phyloP scores from a whole-genome alignment of 495 filamentous ascomycete species.

The Podospora pseudocomata region DNA sequence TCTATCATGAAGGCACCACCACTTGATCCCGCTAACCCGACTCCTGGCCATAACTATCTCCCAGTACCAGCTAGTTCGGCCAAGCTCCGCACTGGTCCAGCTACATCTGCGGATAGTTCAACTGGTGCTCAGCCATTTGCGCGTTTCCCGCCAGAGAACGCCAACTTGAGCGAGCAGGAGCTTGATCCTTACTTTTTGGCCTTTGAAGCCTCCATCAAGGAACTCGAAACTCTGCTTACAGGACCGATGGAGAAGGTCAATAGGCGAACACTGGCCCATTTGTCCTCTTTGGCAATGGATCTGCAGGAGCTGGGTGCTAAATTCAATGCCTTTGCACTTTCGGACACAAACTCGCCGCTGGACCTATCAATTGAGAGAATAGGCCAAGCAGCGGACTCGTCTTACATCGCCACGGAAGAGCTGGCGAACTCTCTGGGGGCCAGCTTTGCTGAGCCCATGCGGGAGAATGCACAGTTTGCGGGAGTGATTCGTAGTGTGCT shows the following conservation, averaged over 20 bases:
- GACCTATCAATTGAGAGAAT: slow-evolving; percentile 92
- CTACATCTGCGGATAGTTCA: slow-evolving; percentile 39
- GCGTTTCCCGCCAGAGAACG: slow-evolving; percentile 77
- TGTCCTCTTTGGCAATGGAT: slow-evolving; percentile 77
- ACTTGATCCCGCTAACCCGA: slow-evolving; percentile 85
- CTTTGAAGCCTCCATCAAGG: slow-evolving; percentile 82
- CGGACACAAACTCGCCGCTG: slow-evolving; percentile 80
- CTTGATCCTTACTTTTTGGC: slow-evolving; percentile 92
- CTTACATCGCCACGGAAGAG: slow-evolving; percentile 93
- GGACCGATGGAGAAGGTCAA: slow-evolving; percentile 96
- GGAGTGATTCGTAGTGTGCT: slow-evolving; percentile 87
- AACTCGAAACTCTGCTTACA: slow-evolving; percentile 78
- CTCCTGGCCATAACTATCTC: slow-evolving; percentile 81
- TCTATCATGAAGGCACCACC: slow-evolving; percentile 90
- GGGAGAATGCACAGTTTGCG: slow-evolving; percentile 94
- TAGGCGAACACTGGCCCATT: slow-evolving; percentile 77
- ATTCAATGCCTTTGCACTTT: slow-evolving; percentile 95
- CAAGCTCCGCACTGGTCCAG: slow-evolving; percentile 66
- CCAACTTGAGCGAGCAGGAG: slow-evolving; percentile 77
- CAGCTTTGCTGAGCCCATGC: slow-evolving; percentile 93
- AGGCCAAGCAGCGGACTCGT: slow-evolving; percentile 91
- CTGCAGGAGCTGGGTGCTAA: slow-evolving; percentile 87
- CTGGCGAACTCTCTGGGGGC: slow-evolving; percentile 77
- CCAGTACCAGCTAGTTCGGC: slow-evolving; percentile 80
- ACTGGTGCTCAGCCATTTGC: slow-evolving; percentile 62